Percentiles rank a stretch among this genome's conserved stretches.
These are phyloP conservation scores for Diplocarpon mali DNA, from an alignment of 2,329 filamentous ascomycete genomes.

Conservation along the genomic window DNA sequence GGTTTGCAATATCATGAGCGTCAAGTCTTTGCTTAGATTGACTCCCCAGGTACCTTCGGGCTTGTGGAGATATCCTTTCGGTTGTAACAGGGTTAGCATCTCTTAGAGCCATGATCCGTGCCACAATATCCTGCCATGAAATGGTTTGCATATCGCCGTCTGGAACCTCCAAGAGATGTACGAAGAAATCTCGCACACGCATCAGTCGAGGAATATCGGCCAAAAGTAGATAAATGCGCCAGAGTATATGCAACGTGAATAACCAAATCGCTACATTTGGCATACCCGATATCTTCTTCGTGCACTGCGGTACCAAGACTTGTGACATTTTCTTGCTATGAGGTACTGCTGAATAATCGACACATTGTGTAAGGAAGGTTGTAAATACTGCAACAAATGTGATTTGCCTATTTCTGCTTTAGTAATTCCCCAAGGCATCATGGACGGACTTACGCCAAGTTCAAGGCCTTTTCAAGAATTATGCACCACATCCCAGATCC, in stretches of 20 bases:
- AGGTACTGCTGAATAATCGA: conserved; percentile 52
- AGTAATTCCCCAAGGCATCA: not conserved
- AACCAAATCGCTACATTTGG: conserved; percentile 41
- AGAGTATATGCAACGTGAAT: conserved; percentile 54
- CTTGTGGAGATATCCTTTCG: conserved; percentile 44
- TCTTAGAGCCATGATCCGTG: conserved; percentile 56
- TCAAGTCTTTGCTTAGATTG: conserved; percentile 92
- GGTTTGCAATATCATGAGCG: conserved; percentile 93
- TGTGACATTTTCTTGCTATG: conserved; percentile 35
- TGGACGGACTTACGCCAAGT: conserved; percentile 38
- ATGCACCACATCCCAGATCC: conserved; percentile 62
- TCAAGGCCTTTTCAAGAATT: conserved; percentile 43
- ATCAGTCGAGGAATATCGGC: conserved; percentile 47
- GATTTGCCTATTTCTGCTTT: conserved; percentile 38
- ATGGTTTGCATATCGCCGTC: conserved; percentile 64
- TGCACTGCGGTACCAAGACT: conserved; percentile 52
- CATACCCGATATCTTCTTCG: conserved; percentile 30
- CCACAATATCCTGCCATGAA: conserved; percentile 62
- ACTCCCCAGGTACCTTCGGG: conserved; percentile 52
- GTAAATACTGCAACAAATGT: conserved; percentile 58
- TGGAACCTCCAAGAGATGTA: conserved; percentile 54
- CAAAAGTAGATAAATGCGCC: conserved; percentile 44
- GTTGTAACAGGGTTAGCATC: conserved; percentile 60
- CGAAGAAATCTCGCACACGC: conserved; percentile 59
- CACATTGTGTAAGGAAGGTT: conserved; percentile 57